Evolutionary conservation across 2,329 filamentous ascomycete genomes (phyloP), one percentile per base, ranked within the genome.

Genomic region (Tolypocladium guangdongense): DNA sequence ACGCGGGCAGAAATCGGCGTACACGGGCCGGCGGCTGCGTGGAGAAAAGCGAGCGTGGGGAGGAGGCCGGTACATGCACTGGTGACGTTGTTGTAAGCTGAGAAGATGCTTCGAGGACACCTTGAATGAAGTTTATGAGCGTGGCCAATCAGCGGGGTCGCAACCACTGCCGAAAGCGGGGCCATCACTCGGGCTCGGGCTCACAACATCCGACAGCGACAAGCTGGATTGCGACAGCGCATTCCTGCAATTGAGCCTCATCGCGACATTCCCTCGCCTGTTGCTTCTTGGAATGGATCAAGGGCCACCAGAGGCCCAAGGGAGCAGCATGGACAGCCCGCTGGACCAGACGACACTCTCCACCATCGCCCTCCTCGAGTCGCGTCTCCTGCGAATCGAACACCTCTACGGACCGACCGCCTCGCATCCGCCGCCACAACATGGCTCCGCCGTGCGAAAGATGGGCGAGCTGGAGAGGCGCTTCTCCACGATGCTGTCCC

Each of bases 301-400:
- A 6, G 6, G 14, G 14, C 14, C 35, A 36, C 6, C 4, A 10
- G 22, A 5, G 39, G 39, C 11, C 3, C 5, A 4, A 18, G 16
- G 24, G 7, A 7, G 43, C 24, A 12, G 3, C 43, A 70, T 70
- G 66, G 63, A 66, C 41, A 63, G 60, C 56, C 66, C 69, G 8
- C 66, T 80, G 27, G 78, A 82, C 62, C 70, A 75, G 52, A 80
- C 78, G 4, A 75, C 78, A 1, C 68, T 81, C 10, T 71, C 74
- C 36, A 83, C 81, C 1, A 73, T 84, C 55, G 73, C 71, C 43
- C 71, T 83, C 30, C 73, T 84, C 37, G 80, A 83, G 62, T 71
- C 76, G 50, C 80, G 81, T n/a, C 73, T 84, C 12, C 67, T 75
- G 18, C 78, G 81, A 47, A 70, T 84, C 54, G 81, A 84, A 60